Percentiles rank a stretch among this genome's conserved stretches.
These are phyloP conservation scores for Torulaspora pretoriensis DNA, from an alignment of 1,139 yeast species.

Conservation along the genomic window DNA sequence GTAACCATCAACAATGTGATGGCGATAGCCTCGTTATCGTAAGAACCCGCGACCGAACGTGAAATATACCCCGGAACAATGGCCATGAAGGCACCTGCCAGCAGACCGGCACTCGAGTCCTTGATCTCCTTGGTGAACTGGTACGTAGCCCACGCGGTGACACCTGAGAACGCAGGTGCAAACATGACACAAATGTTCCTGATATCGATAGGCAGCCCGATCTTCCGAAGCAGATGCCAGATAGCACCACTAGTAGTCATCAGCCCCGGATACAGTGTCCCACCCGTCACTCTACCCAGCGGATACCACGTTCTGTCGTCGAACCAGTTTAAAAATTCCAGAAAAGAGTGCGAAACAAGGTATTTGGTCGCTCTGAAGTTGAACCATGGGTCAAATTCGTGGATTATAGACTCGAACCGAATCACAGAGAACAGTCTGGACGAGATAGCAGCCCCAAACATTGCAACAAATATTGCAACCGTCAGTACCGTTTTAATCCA, in stretches of 20 bases:
- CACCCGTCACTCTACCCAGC: slow-evolving; percentile 97
- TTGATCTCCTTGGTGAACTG: slow-evolving; percentile 86
- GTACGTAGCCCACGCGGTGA: slow-evolving; percentile 92
- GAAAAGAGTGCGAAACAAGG: slow-evolving; percentile 75
- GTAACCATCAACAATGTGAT: slow-evolving; percentile 94
- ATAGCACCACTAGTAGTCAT: slow-evolving; percentile 95
- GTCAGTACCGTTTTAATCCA: slow-evolving; percentile 43
- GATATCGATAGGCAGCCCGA: slow-evolving; percentile 84
- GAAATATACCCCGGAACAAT: slow-evolving; percentile 98
- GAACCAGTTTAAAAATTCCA: slow-evolving; percentile 95
- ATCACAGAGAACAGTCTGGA: slow-evolving; percentile 80
- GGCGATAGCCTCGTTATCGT: slow-evolving; percentile 98
- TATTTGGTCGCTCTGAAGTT: slow-evolving; percentile 93
- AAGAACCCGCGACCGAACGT: slow-evolving; percentile 97
- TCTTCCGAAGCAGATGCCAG: slow-evolving; percentile 64
- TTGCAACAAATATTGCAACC: slow-evolving; percentile 60
- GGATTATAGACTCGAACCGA: slow-evolving; percentile 91
- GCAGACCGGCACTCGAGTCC: slow-evolving; percentile 81
- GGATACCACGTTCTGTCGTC: slow-evolving; percentile 99
- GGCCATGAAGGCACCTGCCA: slow-evolving; percentile 93
- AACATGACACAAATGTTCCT: slow-evolving; percentile 92
- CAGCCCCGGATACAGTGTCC: slow-evolving; percentile 94
- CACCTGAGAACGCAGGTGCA: slow-evolving; percentile 94
- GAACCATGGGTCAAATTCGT: slow-evolving; percentile 99
- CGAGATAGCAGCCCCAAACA: slow-evolving; percentile 87